Base-by-base conservation (phyloP, 352 stramenopile genomes). In the Stephanocyclus meneghinianus region DNA sequence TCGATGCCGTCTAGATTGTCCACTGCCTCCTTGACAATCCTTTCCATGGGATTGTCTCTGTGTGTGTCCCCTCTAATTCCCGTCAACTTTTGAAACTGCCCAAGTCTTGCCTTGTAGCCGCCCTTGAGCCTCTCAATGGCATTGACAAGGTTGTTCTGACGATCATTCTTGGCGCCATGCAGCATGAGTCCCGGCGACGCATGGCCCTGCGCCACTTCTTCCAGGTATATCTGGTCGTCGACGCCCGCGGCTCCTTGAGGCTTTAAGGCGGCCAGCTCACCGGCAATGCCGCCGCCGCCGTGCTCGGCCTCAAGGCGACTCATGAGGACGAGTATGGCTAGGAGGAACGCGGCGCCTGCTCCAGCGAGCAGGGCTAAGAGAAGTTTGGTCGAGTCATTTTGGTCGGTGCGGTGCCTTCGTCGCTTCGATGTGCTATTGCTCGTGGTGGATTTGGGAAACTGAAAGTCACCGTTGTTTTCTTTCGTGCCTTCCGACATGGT, bases 361-460 rank as follows among this genome's bases (percentile, higher is more conserved):
- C 76, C 76, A 64, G 69, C 64, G 55, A 83, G 42, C 4, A 83
- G 70, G 45, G 76, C 76, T 21, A 83, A 42, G 65, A 83, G 32
- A 9, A 66, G 37, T 32, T 66, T 66, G 4, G 57, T 42, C 32
- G 57, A 66, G 16, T 66, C 37, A 37, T 21, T 21, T 21, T 26
- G 55, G 3, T 50, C 5, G 8, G 35, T n/a, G 13, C 15, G 32
- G 10, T 51, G 9, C 40, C 11, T 42, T 47, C 11, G 9, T 45
- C 55, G 55, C n/a, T 63, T 63, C 11, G 45, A 53, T n/a, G 13
- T 78, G 53, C 68, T 67, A 66, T 76, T 71, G 62, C 40, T 55
- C 16, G 21, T 56, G 71, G 16, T 65, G 18, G 35, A 15, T 35
- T 59, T 61, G 48, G 59, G 1, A 35, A 53, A 74, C 32, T 21